Evolutionary conservation across 176 grass and related monocot species (phyloP).

Genomic region (Phragmites australis): DNA sequence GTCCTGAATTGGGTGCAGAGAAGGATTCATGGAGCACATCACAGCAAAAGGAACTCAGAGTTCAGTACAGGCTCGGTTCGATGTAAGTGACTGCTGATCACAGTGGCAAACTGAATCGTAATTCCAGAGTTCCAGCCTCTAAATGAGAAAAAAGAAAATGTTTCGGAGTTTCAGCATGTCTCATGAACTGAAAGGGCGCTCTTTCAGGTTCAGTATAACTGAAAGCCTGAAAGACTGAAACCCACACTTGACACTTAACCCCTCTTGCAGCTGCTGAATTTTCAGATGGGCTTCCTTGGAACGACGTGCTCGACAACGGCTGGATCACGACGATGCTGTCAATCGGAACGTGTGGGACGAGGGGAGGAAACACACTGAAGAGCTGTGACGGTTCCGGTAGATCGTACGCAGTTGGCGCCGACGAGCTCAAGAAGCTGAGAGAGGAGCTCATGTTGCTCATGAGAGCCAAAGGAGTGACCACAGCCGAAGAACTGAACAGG

Average conservation of each 20-base stretch:
- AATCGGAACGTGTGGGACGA: slow-evolving; percentile 53
- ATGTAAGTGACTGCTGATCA: slow-evolving; percentile 38
- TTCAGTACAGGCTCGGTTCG: not conserved
- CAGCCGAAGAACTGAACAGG: slow-evolving; percentile 19
- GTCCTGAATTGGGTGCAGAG: slow-evolving; percentile 65
- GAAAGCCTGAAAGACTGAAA: not conserved
- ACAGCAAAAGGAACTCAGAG: slow-evolving; percentile 39
- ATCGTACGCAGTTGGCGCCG: slow-evolving; percentile 7
- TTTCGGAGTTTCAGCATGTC: not conserved
- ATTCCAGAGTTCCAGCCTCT: not conserved
- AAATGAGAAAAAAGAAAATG: not conserved
- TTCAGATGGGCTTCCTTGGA: slow-evolving; percentile 5
- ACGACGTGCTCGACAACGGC: slow-evolving; percentile 20
- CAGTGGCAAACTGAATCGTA: not conserved
- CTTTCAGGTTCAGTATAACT: not conserved
- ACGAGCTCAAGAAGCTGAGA: slow-evolving; percentile 48
- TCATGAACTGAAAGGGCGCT: not conserved
- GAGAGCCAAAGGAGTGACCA: slow-evolving; percentile 1
- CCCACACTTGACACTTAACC: not conserved
- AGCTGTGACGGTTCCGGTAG: not conserved
- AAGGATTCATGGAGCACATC: slow-evolving; percentile 47
- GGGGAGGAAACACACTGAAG: not conserved
- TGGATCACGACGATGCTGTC: slow-evolving; percentile 48
- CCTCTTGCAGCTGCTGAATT: slow-evolving; percentile 7
- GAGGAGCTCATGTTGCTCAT: slow-evolving; percentile 43